Evolutionary conservation across 768 basidiomycete genomes (phyloP).

Genomic region (Plicaturopsis crispa): DNA sequence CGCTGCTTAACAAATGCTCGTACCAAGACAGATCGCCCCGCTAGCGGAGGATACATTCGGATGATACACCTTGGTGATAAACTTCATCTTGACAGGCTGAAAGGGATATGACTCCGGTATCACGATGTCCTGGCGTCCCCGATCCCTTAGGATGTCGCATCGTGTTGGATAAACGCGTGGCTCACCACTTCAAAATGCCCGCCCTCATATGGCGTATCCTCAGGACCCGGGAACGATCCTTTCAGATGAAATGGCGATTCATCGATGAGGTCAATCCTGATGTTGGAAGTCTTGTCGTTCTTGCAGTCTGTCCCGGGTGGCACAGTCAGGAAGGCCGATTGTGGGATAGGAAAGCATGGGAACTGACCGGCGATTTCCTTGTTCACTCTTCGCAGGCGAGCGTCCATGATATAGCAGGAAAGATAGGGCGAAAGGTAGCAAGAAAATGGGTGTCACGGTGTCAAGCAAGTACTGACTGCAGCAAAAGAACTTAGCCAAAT

Average conservation of each 20-base stretch:
- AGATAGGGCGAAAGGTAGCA: too few relatives aligned
- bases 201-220: constrained; percentile 90
- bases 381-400: constrained; percentile 82
- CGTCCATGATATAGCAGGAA: constrained; percentile 84
- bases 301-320: constrained; percentile 64
- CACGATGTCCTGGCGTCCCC: constrained; percentile 66
- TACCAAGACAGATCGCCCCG: constrained; percentile 92
- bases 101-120: constrained; percentile 91
- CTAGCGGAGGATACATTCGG: constrained; percentile 93
- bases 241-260: constrained; percentile 88
- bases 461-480: too few relatives aligned
- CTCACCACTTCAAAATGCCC: constrained; percentile 88
- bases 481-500: too few relatives aligned
- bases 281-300: constrained; percentile 86
- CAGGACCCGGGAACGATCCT: constrained; percentile 86
- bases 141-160: constrained; percentile 3
- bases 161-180: constrained; percentile 4
- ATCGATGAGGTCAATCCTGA: constrained; percentile 82
- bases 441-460: too few relatives aligned
- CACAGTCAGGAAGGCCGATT: background rate
- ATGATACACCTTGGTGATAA: constrained; percentile 94
- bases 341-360: background rate
- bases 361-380: constrained; percentile 83
- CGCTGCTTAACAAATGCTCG: constrained; percentile 33
- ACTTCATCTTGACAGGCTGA: constrained; percentile 97